Conservation (phyloP, 2,329 filamentous ascomycete genomes). For the Claviceps sp. region DNA sequence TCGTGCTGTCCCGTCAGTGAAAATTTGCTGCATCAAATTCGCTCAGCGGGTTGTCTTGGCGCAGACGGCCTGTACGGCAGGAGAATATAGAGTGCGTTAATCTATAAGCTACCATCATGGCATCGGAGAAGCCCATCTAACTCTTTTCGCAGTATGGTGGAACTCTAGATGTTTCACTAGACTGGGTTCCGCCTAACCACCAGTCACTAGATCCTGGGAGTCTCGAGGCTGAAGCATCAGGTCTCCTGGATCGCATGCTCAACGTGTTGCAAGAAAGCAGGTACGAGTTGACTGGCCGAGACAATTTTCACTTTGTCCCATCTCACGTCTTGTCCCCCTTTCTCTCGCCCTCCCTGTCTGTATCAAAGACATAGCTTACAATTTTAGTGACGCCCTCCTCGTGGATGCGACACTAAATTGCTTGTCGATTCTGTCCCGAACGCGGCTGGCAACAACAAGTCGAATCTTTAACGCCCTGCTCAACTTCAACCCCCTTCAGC, state of each 20-base stretch:
- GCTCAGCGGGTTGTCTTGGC: constrained; percentile 84
- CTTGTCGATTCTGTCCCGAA: constrained; percentile 69
- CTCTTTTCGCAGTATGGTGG: constrained; percentile 26
- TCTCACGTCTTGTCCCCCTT: neutral
- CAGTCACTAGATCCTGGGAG: constrained; percentile 63
- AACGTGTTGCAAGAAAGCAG: constrained; percentile 73
- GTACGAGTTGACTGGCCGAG: constrained; percentile 33
- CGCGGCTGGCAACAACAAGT: constrained; percentile 65
- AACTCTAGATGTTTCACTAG: constrained; percentile 64
- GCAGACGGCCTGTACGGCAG: constrained; percentile 71
- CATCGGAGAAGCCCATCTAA: neutral
- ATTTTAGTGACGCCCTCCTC: constrained; percentile 63
- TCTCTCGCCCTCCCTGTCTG: neutral
- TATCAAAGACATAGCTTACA: constrained; percentile 4
- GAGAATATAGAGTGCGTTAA: constrained; percentile 64
- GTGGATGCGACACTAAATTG: constrained; percentile 88
- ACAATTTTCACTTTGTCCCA: neutral
- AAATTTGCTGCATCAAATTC: constrained; percentile 95
- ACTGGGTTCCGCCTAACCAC: constrained; percentile 74
- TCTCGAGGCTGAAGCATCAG: constrained; percentile 85
- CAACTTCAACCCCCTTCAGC: constrained; percentile 81
- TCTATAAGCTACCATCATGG: too few species aligned
- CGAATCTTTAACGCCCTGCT: constrained; percentile 78
- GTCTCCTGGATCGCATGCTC: constrained; percentile 78
- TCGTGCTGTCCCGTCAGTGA: constrained; percentile 57